Evolutionary conservation across 306 rosid species (phyloP), one percentile per base, ranked within the genome.

Genomic region (Lotus japonicus): DNA sequence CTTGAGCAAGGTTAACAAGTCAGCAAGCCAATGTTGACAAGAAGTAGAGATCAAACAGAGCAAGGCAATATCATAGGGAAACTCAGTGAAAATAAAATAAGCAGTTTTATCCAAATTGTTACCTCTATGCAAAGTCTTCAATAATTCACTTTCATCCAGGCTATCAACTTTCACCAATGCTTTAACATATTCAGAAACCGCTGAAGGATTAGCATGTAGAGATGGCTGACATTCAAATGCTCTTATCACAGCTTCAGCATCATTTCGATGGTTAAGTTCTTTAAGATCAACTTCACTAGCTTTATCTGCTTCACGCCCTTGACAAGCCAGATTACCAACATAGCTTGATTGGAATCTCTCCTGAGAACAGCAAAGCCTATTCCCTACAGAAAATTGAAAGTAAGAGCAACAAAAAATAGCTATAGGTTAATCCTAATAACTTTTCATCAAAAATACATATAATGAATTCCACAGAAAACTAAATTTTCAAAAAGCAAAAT

Each of bases 161-260:
- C 95, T 77, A 58, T 85, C 95, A 76, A 87, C 92, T 80, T 72
- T 85, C 70, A 92, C 96, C 36, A 89, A 61, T 31, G 98, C 88
- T 82, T 85, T 89, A 21, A 39, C 83, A 39, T 90, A 90, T 78
- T 90, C 97, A 28, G 97, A 84, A 68, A 90, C 86, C 11, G 99
- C 99, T 0, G 89, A 58, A 56, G 89, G 49, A 70, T 85, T 94
- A 42, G 79, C 63, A 31, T 88, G 92, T 70, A 94, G 80, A 38
- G 96, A 82, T 56, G 96, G 92, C 33, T 88, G 88, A 55, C 84
- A 88, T 84, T 94, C 97, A 84, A 90, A 94, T 59, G 83, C 19
- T 70, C 84, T 85, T 73, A 94, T 90, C 78, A 94, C 99, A 18
- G 90, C 86, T 77, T 94, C 99, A n/a, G 84, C 87, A 76, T 88